Evolutionary conservation across 2,329 filamentous ascomycete genomes (phyloP).

Genomic region (Cordyceps pruinosa): DNA sequence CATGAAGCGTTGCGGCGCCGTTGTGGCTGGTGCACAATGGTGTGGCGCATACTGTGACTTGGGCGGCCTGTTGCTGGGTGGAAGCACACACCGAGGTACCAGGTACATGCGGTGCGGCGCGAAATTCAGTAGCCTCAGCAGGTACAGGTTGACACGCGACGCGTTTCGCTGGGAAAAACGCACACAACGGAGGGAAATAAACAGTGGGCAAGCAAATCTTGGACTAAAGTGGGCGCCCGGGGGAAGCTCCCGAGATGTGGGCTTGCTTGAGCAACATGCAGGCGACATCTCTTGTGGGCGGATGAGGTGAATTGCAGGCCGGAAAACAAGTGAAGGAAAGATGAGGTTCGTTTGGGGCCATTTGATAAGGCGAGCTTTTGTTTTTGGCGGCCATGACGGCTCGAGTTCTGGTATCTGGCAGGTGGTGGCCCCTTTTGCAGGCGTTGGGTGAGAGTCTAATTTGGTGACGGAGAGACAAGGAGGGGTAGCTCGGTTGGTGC

Average conservation of each 20-base stretch:
- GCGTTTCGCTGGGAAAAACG: background rate
- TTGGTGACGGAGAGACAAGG: background rate
- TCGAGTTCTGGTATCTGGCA: background rate
- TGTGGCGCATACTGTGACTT: slow-evolving; percentile 1
- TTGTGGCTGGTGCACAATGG: background rate
- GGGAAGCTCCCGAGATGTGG: slow-evolving; percentile 12
- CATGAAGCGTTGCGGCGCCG: no score
- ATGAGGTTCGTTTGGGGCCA: no score
- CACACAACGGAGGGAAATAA: background rate
- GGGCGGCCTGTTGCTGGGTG: background rate
- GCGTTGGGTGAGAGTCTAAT: background rate
- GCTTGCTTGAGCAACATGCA: slow-evolving; percentile 1
- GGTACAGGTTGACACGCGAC: slow-evolving; percentile 10
- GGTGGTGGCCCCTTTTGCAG: background rate
- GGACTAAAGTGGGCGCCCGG: background rate
- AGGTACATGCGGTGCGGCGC: background rate
- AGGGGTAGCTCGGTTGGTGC: background rate
- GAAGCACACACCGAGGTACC: no score
- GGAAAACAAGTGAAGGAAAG: background rate
- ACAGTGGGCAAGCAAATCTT: slow-evolving; percentile 1
- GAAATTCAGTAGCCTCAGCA: background rate
- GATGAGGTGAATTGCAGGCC: background rate
- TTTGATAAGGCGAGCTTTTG: no score
- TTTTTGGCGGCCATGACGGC: background rate
- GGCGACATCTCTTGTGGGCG: background rate